These are phyloP conservation scores for Schizophyllum commune DNA, from an alignment of 1,284 basidiomycete genomes.

Conservation along the genomic window DNA sequence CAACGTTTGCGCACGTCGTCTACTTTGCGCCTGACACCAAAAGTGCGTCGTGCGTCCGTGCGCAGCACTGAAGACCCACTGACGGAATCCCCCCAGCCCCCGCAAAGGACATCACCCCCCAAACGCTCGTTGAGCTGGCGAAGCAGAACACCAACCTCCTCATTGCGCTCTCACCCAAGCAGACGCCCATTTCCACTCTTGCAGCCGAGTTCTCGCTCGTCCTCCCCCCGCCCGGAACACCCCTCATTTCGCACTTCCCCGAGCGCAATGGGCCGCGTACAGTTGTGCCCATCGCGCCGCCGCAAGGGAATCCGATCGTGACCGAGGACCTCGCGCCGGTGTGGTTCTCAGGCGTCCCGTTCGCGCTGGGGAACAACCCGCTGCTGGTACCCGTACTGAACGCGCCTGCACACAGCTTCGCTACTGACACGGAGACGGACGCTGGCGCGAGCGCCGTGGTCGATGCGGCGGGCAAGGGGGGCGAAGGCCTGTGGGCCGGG, in stretches of 20 bases:
- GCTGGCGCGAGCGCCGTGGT: constrained; percentile 48
- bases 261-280: constrained; percentile 50
- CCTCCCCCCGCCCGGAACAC: constrained; percentile 65
- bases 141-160: constrained; percentile 77
- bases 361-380: constrained; percentile 74
- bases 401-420: constrained; percentile 71
- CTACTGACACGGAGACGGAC: constrained; percentile 53
- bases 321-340: constrained; percentile 42
- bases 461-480: constrained; percentile 62
- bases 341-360: constrained; percentile 75
- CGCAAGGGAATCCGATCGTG: constrained; percentile 33
- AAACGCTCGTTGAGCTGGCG: constrained; percentile 71
- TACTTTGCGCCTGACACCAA: constrained; percentile 79
- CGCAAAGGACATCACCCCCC: constrained; percentile 75
- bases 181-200: constrained; percentile 62
- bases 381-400: constrained; percentile 76
- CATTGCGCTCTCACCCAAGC: constrained; percentile 70
- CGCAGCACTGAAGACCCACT: not conserved
- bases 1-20: constrained; percentile 77
- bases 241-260: constrained; percentile 71
- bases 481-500: constrained; percentile 75
- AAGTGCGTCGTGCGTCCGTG: constrained; percentile 37
- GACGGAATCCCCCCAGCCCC: constrained; percentile 38
- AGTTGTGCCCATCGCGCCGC: constrained; percentile 50
- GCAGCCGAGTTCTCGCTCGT: constrained; percentile 73